Base-by-base conservation (phyloP, 352 stramenopile genomes). In the Phytophthora cactorum region DNA sequence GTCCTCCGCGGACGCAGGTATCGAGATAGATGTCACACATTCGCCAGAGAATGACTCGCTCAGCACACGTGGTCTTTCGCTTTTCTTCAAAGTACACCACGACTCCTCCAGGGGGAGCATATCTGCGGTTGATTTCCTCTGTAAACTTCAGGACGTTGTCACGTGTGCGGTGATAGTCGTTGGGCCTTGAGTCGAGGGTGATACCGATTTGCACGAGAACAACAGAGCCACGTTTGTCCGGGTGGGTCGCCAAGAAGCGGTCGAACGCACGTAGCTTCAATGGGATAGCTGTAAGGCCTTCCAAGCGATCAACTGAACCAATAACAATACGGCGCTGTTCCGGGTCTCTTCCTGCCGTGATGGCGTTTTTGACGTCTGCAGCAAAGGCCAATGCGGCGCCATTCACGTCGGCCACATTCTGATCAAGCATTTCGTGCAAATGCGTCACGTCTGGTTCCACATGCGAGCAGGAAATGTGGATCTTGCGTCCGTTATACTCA, bases 231-330 rank as follows among this genome's bases (percentile, higher is more conserved):
- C 78, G 75, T 43, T 92, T 89, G 3, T 86, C 63, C 0, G 94
- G 92, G 45, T 96, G 75, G n/a, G 86, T 72, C n/a, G 90, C 66
- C 11, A 99, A 82, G 61, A 99, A 98, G 6, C 92, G 84, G 59
- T 99, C 94, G 58, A 99, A 96, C 2, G 95, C 97, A 11, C 98
- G 84, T 25, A 99, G 79, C 75, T 99, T 99, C 9, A 99, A 77
- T 15, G 96, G 96, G 27, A 99, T 90, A 0, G 95, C 97, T 41
- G 97, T 98, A 15, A 99, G 77, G 1, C 96, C 92, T 77, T 99
- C 97, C 17, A 99, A 71, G 27, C 94, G 79, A 78, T 99, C 95
- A 34, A 99, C 96, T 1, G 93, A 96, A 17, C 93, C 84, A 36
- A 99, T 84, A 44, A 93, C 81, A 44, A 90, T 71, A 64, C 80